Evolutionary conservation across 345 rosid species (phyloP).

Genomic region (Pistacia vera): DNA sequence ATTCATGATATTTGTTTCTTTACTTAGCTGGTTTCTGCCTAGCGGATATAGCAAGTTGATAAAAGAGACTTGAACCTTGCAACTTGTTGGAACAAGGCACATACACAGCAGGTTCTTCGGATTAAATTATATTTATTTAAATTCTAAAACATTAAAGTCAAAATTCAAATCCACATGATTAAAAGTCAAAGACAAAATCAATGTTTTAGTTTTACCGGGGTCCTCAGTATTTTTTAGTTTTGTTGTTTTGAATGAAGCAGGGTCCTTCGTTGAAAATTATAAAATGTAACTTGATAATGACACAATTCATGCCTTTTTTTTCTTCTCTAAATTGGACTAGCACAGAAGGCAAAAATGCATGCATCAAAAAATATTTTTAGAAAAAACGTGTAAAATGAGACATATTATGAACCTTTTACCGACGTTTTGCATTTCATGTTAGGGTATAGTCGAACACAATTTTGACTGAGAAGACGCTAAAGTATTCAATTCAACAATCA

Average conservation of each 20-base stretch:
- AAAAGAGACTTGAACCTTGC: not conserved
- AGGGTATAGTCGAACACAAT: too few species aligned
- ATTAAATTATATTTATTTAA: too few species aligned
- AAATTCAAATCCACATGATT: constrained; percentile 18
- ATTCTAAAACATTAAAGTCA: not conserved
- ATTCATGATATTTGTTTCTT: not conserved
- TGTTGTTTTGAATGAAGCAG: not conserved
- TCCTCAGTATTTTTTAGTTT: not conserved
- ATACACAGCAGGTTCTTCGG: not conserved
- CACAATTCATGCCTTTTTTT: not conserved
- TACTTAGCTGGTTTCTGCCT: too few species aligned
- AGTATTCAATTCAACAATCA: too few species aligned
- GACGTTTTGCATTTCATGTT: too few species aligned
- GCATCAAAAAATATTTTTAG: too few species aligned
- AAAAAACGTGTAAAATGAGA: too few species aligned
- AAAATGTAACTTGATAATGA: not conserved
- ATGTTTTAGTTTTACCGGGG: constrained; percentile 6
- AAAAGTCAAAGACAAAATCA: not conserved
- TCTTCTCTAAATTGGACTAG: too few species aligned
- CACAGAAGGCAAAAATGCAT: too few species aligned
- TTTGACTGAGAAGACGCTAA: too few species aligned
- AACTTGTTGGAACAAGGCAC: not conserved
- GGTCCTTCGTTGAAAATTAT: not conserved
- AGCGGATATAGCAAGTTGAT: not conserved
- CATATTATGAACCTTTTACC: too few species aligned